Evolutionary conservation across 2,329 filamentous ascomycete genomes (phyloP), one percentile per base, ranked within the genome.

Genomic region (Ampelomyces quisqualis): DNA sequence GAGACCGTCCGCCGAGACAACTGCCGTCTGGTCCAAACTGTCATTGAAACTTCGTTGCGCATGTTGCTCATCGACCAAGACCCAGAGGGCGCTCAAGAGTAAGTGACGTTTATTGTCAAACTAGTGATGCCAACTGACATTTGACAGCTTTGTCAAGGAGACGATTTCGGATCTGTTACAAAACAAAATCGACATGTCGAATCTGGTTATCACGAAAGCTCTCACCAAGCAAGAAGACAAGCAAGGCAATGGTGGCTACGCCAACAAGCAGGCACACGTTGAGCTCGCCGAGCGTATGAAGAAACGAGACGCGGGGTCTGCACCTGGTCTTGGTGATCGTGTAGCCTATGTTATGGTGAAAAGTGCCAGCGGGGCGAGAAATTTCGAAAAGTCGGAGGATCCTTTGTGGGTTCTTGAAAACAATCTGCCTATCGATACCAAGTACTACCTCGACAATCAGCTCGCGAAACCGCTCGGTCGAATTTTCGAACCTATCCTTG

Each of bases 271-370:
- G 74, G 91, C 93, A 2, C 93, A 98, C 68, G 89, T 95, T 34
- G 91, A 96, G 71, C 84, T 98, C 31, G 93, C 90, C 1, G 85
- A 93, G 61, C 87, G 93, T 30, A 98, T 98, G 93, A 88, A 85
- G 74, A 95, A 97, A 73, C 90, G 93, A 55, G 93, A 98, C 62
- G 85, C 89, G 2, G 93, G 93, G 42, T 97, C 91, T 35, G 93
- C 93, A 2, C 93, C 93, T 7, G 86, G 82, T 1, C 79, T 98
- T 1, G 93, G 93, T 49, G 93, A 98, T 67, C 90, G 93, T 70
- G 93, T 98, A 19, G 91, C 93, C 10, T 98, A 98, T 69, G 93
- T 98, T 60, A 98, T 98, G 78, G 79, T 97, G 62, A 94, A 95
- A 70, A 91, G 90, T 47, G 82, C 90, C 4, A 81, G 85, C 10